These are phyloP conservation scores for Rhododendron ovatum DNA, from an alignment of 148 eudicot species.

Conservation along the genomic window DNA sequence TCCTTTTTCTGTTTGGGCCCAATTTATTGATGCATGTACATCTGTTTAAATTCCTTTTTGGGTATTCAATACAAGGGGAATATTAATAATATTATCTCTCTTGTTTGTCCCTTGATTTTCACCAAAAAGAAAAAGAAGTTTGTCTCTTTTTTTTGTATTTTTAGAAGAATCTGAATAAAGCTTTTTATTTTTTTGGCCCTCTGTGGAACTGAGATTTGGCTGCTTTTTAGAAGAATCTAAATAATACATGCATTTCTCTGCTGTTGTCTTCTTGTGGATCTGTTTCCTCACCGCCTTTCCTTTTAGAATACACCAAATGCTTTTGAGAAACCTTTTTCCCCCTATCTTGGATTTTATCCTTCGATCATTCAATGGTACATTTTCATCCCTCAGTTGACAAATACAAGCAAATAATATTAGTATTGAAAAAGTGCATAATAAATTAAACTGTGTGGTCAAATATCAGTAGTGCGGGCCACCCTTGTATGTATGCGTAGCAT, in stretches of 20 bases:
- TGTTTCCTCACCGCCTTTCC: too few species aligned
- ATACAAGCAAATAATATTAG: background rate
- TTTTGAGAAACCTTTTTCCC: background rate
- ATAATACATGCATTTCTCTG: background rate
- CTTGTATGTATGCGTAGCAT: background rate
- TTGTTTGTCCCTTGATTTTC: background rate
- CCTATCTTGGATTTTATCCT: background rate
- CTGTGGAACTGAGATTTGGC: background rate
- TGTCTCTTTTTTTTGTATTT: background rate
- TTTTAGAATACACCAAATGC: background rate
- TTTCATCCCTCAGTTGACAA: background rate
- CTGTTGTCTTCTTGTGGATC: too few species aligned
- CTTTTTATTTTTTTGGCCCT: background rate
- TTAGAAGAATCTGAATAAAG: background rate
- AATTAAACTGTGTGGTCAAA: background rate
- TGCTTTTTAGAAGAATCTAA: background rate
- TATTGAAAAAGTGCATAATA: background rate
- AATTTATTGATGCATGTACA: background rate
- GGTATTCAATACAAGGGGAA: constrained; percentile 12
- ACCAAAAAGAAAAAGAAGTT: too few species aligned
- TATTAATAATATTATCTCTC: constrained; percentile 18
- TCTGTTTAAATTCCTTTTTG: constrained; percentile 3
- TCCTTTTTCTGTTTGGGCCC: background rate
- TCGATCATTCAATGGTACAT: too few species aligned
- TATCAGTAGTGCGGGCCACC: background rate